A percentile compares a stretch with the other conserved stretches of the same genome.
Evolutionary conservation across 2,329 filamentous ascomycete genomes (phyloP).

Genomic region (Xylariaceae sp.): DNA sequence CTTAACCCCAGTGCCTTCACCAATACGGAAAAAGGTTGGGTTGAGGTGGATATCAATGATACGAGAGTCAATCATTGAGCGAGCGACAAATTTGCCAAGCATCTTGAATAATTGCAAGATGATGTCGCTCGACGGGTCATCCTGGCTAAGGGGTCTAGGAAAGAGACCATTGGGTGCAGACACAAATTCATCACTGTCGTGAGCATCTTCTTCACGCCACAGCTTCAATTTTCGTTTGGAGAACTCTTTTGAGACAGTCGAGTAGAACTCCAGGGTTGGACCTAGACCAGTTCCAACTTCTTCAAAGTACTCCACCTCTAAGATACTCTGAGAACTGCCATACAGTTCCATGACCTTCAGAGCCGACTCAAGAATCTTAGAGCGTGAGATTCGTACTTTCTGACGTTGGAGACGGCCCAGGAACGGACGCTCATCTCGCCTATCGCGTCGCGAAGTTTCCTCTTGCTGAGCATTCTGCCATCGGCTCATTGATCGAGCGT

Average conservation of each 20-base stretch:
- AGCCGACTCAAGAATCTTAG: conserved; percentile 92
- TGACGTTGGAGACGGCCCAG: conserved; percentile 87
- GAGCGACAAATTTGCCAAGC: conserved; percentile 93
- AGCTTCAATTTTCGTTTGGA: conserved; percentile 95
- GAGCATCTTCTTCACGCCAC: conserved; percentile 85
- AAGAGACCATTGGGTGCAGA: conserved; percentile 83
- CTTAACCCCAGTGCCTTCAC: conserved; percentile 64
- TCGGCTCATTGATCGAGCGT: conserved; percentile 91
- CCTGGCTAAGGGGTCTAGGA: conserved; percentile 80
- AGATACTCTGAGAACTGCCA: conserved; percentile 88
- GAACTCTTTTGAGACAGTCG: conserved; percentile 93
- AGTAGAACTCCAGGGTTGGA: conserved; percentile 96
- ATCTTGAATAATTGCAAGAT: conserved; percentile 85
- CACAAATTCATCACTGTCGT: conserved; percentile 70
- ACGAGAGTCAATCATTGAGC: conserved; percentile 95
- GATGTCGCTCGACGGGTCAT: conserved; percentile 78
- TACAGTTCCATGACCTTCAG: conserved; percentile 99
- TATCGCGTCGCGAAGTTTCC: conserved; percentile 74
- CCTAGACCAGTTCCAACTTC: conserved; percentile 95
- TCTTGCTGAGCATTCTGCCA: conserved; percentile 90
- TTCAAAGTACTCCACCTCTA: conserved; percentile 98
- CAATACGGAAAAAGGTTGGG: conserved; percentile 93
- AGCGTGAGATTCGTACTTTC: conserved; percentile 93
- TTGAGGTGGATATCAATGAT: conserved; percentile 98
- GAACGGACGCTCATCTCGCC: conserved; percentile 86